Evolutionary conservation across 164 flowering plant genomes (phyloP).

Genomic region (Kalanchoe fedtschenkoi): DNA sequence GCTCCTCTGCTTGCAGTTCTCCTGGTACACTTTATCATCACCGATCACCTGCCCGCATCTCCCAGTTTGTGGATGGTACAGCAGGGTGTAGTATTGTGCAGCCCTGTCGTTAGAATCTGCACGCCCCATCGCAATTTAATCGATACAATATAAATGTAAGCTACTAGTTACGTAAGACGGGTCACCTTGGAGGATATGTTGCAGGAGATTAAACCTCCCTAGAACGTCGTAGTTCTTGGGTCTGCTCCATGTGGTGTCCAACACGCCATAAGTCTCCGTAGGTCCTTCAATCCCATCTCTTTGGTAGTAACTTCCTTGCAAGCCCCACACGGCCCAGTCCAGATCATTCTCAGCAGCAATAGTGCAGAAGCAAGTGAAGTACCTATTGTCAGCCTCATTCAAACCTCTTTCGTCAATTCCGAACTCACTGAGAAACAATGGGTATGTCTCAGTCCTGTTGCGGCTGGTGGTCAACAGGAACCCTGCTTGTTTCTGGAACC

Average conservation of each 20-base stretch:
- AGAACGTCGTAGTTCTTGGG: slow-evolving; percentile 21
- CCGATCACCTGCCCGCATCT: slow-evolving; percentile 14
- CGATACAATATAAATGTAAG: no score
- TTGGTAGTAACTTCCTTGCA: slow-evolving; percentile 6
- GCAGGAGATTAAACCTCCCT: slow-evolving; percentile 19
- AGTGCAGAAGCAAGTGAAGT: slow-evolving; percentile 5
- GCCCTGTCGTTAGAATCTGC: slow-evolving; percentile 19
- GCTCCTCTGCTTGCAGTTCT: slow-evolving; percentile 16
- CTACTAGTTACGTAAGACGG: no score
- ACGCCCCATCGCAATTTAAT: no score
- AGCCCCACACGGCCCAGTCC: slow-evolving; percentile 11
- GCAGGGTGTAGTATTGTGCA: slow-evolving; percentile 10
- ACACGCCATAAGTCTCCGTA: slow-evolving; percentile 4
- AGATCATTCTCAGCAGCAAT: slow-evolving; percentile 3
- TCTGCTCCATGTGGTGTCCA: slow-evolving; percentile 21
- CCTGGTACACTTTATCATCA: slow-evolving; percentile 3
- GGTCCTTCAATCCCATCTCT: not conserved
- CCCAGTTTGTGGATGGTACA: slow-evolving; percentile 40
- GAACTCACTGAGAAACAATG: slow-evolving; percentile 3
- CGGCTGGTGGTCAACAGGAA: slow-evolving; percentile 2
- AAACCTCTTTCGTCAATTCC: slow-evolving; percentile 8
- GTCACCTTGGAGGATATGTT: slow-evolving; percentile 24
- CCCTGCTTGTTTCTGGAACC: not conserved
- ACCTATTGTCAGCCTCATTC: slow-evolving; percentile 1
- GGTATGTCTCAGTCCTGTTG: not conserved